Percentiles rank a stretch among this genome's conserved stretches.
Evolutionary conservation across 2,329 filamentous ascomycete genomes (phyloP).

Genomic region (Leptoxyphium fumago): DNA sequence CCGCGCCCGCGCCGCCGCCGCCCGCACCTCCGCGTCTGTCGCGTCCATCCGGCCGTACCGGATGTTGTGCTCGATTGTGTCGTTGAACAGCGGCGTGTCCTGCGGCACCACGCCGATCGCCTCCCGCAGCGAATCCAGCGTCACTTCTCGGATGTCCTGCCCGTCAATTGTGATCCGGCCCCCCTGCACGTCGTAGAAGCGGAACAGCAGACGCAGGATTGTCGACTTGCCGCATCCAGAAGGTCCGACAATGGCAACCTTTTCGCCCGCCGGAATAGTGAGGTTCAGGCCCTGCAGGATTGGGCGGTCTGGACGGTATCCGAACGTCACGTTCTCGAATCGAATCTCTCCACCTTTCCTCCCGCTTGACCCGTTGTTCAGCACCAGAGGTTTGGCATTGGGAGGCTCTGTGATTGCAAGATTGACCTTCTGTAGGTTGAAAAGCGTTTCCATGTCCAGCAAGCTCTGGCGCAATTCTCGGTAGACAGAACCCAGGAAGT

Average conservation of each 20-base stretch:
- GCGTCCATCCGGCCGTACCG: conserved; percentile 77
- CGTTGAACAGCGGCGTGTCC: conserved; percentile 93
- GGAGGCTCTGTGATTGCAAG: conserved; percentile 67
- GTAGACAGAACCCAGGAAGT: conserved; percentile 97
- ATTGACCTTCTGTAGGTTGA: conserved; percentile 94
- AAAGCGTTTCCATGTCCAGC: conserved; percentile 96
- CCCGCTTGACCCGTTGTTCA: conserved; percentile 34
- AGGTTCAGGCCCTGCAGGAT: conserved; percentile 75
- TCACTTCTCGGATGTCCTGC: conserved; percentile 77
- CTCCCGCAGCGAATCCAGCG: conserved; percentile 64
- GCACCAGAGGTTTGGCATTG: conserved; percentile 54
- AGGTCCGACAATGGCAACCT: conserved; percentile 87
- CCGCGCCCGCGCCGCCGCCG: conserved; percentile 66
- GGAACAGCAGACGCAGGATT: conserved; percentile 76
- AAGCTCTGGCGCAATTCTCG: conserved; percentile 87
- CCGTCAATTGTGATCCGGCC: conserved; percentile 84
- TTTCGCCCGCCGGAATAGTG: conserved; percentile 88
- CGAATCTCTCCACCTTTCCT: conserved; percentile 63
- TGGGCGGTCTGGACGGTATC: conserved; percentile 72
- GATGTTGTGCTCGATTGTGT: conserved; percentile 91
- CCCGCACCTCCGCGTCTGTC: conserved; percentile 53
- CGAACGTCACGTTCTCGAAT: conserved; percentile 91
- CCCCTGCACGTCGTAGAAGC: conserved; percentile 78
- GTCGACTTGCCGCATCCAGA: conserved; percentile 96
- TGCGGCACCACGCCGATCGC: conserved; percentile 93